Conservation (phyloP, 257 asterid species). For the Perilla frutescens region DNA sequence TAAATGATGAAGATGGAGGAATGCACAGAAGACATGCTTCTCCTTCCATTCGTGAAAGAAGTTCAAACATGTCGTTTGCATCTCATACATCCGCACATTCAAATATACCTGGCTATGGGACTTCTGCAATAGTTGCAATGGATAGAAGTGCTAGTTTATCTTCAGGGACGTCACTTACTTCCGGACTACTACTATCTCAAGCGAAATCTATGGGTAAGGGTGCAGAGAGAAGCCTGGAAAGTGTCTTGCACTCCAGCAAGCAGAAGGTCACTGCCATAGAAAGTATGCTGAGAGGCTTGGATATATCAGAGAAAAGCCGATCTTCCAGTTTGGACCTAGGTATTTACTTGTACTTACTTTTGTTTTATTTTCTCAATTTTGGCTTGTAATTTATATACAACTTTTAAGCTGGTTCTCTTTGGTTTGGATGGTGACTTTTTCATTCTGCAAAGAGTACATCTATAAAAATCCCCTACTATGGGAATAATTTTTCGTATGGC, state of each 20-base stretch:
- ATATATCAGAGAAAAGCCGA: slow-evolving; percentile 73
- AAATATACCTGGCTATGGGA: slow-evolving; percentile 88
- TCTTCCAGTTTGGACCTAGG: slow-evolving; percentile 99
- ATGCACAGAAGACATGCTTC: slow-evolving; percentile 95
- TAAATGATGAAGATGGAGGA: slow-evolving; percentile 97
- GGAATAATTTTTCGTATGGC: slow-evolving; percentile 22
- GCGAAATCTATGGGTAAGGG: slow-evolving; percentile 69
- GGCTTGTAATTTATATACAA: not conserved
- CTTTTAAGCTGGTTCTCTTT: slow-evolving; percentile 6
- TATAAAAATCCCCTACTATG: not conserved
- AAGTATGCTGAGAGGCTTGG: slow-evolving; percentile 94
- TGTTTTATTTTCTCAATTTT: slow-evolving; percentile 33
- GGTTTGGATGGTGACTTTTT: slow-evolving; percentile 4
- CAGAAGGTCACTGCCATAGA: slow-evolving; percentile 98
- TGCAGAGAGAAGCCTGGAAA: slow-evolving; percentile 93
- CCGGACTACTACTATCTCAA: slow-evolving; percentile 80
- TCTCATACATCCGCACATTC: slow-evolving; percentile 75
- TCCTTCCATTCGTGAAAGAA: slow-evolving; percentile 93
- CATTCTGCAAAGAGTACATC: slow-evolving; percentile 12
- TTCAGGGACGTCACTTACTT: slow-evolving; percentile 65
- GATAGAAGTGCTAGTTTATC: slow-evolving; percentile 82
- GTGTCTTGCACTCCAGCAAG: slow-evolving; percentile 94
- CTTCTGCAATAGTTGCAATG: slow-evolving; percentile 98
- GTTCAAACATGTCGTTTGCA: slow-evolving; percentile 59
- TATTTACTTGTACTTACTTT: slow-evolving; percentile 50